Base-by-base conservation (phyloP, 2,329 filamentous ascomycete species). In the Diplodia intermedia region DNA sequence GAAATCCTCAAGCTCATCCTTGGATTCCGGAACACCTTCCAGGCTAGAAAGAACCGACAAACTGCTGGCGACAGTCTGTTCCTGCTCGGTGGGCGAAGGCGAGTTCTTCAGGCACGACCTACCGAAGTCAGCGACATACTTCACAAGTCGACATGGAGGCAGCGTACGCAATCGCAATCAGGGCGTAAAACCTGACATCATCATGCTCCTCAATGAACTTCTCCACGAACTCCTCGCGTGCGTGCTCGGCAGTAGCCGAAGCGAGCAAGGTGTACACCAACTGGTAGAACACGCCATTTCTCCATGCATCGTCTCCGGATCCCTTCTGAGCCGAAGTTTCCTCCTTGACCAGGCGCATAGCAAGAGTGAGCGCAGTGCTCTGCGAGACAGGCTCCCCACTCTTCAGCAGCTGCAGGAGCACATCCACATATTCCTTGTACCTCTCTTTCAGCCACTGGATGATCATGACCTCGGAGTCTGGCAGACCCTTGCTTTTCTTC, bases 101-200 rank as follows among this genome's bases (percentile, higher is more conserved):
- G 36, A 23, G 3, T 69, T 43, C 29, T 63, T 67, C 49, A 69
- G 23, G 29, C 49, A 63, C 15, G 63, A 36, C 23, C 66, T 68
- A 20, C 7, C 8, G 18, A 7, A 2, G 66, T 68, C 29, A 68
- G 57, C n/a, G 4, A 29, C 49, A 15, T 26, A 8, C 9, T n/a
- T 26, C 5, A 20, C 6, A 20, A 47, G 7, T 9, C 5, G n/a
- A 29, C n/a, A 14, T 23, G 3, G 7, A 20, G 29, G 3, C 3
- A 18, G 83, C 89, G 73, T 86, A 92, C 90, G 87, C 87, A 72
- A 97, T 82, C 15, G 87, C 86, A 73, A 89, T 85, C 75, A 97
- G 91, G 0, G 93, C 92, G 78, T 91, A 93, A 78, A 90, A 97
- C 71, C 92, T 86, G 69, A 97, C 85, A 78, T 98, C 95, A 74